Conservation (phyloP, 306 rosid species). For the Notholithocarpus densiflorus region DNA sequence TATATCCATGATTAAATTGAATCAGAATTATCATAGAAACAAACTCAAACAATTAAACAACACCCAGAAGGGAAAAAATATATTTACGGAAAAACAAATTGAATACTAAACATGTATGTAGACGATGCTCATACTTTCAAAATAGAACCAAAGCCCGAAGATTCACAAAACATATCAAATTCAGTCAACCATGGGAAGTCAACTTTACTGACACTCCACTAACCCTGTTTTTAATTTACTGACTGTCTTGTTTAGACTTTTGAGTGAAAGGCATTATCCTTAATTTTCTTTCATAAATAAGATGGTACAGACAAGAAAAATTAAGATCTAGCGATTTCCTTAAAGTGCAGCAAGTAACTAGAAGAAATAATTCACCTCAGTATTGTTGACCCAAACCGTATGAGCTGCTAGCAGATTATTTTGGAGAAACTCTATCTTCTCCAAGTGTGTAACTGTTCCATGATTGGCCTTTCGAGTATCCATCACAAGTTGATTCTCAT, state of each 20-base stretch:
- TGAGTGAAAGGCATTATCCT: not conserved
- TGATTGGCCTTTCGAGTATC: slow-evolving; percentile 55
- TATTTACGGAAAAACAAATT: not conserved
- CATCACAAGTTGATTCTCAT: slow-evolving; percentile 69
- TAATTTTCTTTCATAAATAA: not conserved
- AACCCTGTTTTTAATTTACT: not conserved
- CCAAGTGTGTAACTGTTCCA: slow-evolving; percentile 86
- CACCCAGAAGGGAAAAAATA: not conserved
- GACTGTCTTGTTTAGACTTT: not conserved
- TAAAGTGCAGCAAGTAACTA: slow-evolving; percentile 1
- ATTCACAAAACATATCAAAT: not conserved
- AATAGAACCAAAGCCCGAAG: not conserved
- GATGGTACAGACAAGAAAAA: not conserved
- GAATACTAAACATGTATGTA: not conserved
- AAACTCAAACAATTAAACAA: not conserved
- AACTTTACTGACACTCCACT: not conserved
- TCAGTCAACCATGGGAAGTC: not conserved
- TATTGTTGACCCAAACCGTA: slow-evolving; percentile 64
- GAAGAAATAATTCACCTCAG: slow-evolving; percentile 48
- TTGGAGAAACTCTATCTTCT: slow-evolving; percentile 54
- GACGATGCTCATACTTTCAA: not conserved
- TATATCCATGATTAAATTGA: not conserved
- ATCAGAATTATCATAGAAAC: not conserved
- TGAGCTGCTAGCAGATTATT: slow-evolving; percentile 81
- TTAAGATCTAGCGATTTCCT: not conserved